Percentiles rank a stretch among this genome's conserved stretches.
Conservation (phyloP, 139 green algal genomes). For the Microglena sp. region DNA sequence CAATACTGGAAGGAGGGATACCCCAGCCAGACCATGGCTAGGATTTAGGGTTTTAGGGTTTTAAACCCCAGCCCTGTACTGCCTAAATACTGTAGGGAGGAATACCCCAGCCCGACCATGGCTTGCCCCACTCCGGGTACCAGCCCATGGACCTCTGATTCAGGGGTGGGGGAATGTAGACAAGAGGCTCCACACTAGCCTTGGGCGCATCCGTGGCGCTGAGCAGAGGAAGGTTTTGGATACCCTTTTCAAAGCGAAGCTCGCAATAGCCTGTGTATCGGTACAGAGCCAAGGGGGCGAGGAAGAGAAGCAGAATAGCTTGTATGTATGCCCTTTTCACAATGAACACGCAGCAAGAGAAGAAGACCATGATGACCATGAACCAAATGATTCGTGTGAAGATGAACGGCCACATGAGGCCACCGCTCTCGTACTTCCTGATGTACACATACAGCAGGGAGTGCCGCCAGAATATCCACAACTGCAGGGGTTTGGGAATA, state of each 20-base stretch:
- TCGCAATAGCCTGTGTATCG: no score
- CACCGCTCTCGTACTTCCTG: no score
- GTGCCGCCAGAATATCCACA: constrained; percentile 36
- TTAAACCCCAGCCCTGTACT: no score
- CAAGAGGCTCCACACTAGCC: not conserved
- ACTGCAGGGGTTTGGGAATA: no score
- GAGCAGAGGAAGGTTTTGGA: constrained; percentile 2
- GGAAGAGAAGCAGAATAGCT: constrained; percentile 5
- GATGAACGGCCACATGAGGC: constrained; percentile 42
- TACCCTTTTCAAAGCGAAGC: constrained; percentile 10
- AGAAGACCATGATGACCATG: constrained; percentile 32
- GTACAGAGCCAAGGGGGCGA: no score
- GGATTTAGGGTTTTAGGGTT: no score
- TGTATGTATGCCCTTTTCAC: constrained; percentile 49
- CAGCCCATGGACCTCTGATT: constrained; percentile 1
- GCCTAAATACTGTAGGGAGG: not conserved
- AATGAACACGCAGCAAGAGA: constrained; percentile 56
- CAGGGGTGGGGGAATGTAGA: constrained; percentile 4
- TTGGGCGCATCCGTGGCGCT: not conserved
- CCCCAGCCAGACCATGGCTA: no score
- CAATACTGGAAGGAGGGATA: no score
- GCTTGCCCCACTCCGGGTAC: constrained; percentile 8
- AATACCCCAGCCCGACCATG: not conserved
- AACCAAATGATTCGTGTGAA: constrained; percentile 37
- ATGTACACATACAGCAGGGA: constrained; percentile 43